Base-by-base conservation (phyloP, 2,329 filamentous ascomycete species). In the Aspergillus clavatus region DNA sequence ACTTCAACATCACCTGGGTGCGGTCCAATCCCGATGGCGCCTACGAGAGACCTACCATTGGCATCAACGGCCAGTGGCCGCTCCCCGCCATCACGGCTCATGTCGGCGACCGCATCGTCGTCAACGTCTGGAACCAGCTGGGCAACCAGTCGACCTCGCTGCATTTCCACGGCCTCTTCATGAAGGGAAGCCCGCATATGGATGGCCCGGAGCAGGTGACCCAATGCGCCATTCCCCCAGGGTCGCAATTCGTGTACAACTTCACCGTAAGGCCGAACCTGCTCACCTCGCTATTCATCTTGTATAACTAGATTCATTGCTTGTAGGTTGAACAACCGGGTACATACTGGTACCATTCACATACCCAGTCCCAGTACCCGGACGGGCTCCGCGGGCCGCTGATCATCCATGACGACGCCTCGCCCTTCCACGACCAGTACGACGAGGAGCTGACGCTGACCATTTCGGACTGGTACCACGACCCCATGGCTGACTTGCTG, bases 131-230 rank as follows among this genome's bases (percentile, higher is more conserved):
- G 53, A 91, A 91, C 55, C 73, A 77, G 18, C 79, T 85, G 0
- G 70, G 72, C 10, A 86, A 89, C 53, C 64, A 78, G 53, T 78
- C 76, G 10, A 84, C 83, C 7, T 79, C 76, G 28, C 72, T 90
- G 4, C 87, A 91, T 60, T 90, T 86, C 63, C 87, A 91, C 54
- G 87, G 87, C 12, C 75, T 91, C 51, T 88, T 81, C 59, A 85
- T 89, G 60, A 87, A 87, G 53, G 84, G 84, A 8, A 86, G 84
- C 0, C 87, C 81, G 47, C 75, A 76, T 45, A 87, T 88, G 82
- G 86, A 91, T 57, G 87, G 86, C 0, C 78, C 84, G 1, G 73
- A 80, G 0, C 83, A 79, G 27, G 75, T 87, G 4, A 83, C 79
- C 0, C 84, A 87, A 59, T 86, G 83, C 50, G 75, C 78, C 0